Evolutionary conservation across 2,329 filamentous ascomycete genomes (phyloP).

Genomic region (Epichloe gansuensis): DNA sequence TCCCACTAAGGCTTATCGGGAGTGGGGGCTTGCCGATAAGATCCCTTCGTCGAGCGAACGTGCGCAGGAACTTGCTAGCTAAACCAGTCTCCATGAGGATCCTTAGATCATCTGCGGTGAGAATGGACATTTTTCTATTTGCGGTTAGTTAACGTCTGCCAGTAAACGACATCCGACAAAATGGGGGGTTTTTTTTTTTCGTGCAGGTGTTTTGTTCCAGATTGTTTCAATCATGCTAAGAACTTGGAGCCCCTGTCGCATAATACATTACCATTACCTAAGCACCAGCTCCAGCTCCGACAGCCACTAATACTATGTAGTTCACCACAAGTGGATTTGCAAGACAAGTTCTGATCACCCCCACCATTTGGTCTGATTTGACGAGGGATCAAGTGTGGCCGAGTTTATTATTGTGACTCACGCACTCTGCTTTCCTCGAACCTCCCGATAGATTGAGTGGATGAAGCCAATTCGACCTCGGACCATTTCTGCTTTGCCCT

Average conservation of each 20-base stretch:
- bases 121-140: no score
- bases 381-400: conserved; percentile 10
- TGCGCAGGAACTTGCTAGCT: background rate
- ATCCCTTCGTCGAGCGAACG: background rate
- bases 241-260: no score
- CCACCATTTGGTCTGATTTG: conserved; percentile 10
- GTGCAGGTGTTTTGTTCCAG: no score
- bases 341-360: conserved; percentile 7
- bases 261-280: no score
- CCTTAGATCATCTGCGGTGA: no score
- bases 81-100: background rate
- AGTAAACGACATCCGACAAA: no score
- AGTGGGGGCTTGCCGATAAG: conserved; percentile 1
- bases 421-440: conserved; percentile 11
- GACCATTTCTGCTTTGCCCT: conserved; percentile 5
- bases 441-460: conserved; percentile 9
- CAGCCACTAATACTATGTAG: no score
- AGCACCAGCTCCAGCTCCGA: no score
- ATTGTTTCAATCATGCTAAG: no score
- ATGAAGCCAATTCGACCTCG: conserved; percentile 16
- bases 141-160: no score
- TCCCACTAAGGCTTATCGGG: conserved; percentile 1
- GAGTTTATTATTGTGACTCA: conserved; percentile 17
- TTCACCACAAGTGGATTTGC: conserved; percentile 1
- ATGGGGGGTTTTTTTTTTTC: no score